A percentile compares a stretch with the other conserved stretches of the same genome.
Evolutionary conservation across 2,329 filamentous ascomycete species (phyloP).

Genomic region (Scytalidium sp.): DNA sequence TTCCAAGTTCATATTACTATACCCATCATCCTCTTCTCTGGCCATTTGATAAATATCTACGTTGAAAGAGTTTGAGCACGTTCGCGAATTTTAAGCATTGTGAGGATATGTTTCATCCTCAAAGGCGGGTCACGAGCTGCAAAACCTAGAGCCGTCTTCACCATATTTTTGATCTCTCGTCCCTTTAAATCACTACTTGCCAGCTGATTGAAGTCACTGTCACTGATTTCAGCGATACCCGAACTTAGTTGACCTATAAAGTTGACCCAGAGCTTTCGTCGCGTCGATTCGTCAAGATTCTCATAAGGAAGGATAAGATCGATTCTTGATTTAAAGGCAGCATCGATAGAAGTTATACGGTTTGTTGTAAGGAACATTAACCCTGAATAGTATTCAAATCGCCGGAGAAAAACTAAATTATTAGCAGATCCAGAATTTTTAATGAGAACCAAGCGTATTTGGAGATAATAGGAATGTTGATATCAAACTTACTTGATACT

Average conservation of each 20-base stretch:
- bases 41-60: no score
- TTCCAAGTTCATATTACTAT: no score
- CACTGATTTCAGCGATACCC: no score
- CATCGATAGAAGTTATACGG: conserved; percentile 23
- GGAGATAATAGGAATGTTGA: no score
- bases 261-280: no score
- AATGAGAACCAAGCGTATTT: no score
- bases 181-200: conserved; percentile 31
- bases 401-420: conserved; percentile 26
- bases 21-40: no score
- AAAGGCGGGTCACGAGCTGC: conserved; percentile 17
- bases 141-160: conserved; percentile 27
- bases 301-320: conserved; percentile 22
- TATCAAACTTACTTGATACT: conserved; percentile 19
- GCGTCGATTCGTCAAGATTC: no score
- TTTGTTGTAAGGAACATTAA: conserved; percentile 34
- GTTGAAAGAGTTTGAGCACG: no score
- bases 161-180: conserved; percentile 31
- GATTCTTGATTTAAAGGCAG: conserved; percentile 26
- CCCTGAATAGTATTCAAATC: conserved; percentile 32
- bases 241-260: no score
- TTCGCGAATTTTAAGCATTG: conserved; percentile 26
- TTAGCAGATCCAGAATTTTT: no score
- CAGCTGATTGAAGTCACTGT: no score
- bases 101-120: conserved; percentile 19